These are phyloP conservation scores for Aspergillus latus DNA, from an alignment of 2,329 filamentous ascomycete species.

Conservation along the genomic window DNA sequence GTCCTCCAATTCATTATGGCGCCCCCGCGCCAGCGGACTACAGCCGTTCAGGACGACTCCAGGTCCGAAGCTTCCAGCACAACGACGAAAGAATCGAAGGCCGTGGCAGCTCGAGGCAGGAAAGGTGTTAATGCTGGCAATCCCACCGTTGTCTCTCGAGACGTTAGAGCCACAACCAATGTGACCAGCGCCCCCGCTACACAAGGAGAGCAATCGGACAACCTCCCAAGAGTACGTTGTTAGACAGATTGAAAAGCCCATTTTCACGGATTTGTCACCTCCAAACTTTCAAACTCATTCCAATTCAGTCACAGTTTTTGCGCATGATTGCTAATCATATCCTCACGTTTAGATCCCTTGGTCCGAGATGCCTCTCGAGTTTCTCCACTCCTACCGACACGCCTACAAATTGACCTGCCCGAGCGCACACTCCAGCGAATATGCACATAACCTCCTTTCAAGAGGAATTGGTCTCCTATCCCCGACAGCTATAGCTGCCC, in stretches of 20 bases:
- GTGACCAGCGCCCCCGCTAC: constrained; percentile 33
- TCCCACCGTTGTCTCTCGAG: constrained; percentile 13
- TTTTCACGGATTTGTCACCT: background rate
- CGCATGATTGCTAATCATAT: constrained; percentile 12
- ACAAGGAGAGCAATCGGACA: constrained; percentile 20
- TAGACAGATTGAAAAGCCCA: background rate
- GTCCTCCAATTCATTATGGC: constrained; percentile 37
- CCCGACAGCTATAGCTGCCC: constrained; percentile 45
- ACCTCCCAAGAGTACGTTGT: constrained; percentile 34
- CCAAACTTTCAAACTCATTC: background rate
- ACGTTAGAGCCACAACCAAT: constrained; percentile 24
- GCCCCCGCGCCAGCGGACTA: constrained; percentile 46
- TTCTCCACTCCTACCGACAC: constrained; percentile 51
- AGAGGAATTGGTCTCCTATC: constrained; percentile 46
- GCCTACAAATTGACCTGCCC: constrained; percentile 48
- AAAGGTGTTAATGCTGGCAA: constrained; percentile 26
- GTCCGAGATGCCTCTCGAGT: constrained; percentile 43
- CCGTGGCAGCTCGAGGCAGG: constrained; percentile 32
- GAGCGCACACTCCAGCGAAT: constrained; percentile 44
- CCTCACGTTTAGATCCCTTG: constrained; percentile 40
- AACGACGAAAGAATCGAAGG: constrained; percentile 40
- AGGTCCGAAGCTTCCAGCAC: constrained; percentile 50
- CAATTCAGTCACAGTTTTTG: background rate
- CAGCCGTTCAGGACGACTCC: constrained; percentile 45
- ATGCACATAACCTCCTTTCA: constrained; percentile 50